phyloP scores from a whole-genome alignment of 352 stramenopile genomes.

The Phytophthora citrophthora region DNA sequence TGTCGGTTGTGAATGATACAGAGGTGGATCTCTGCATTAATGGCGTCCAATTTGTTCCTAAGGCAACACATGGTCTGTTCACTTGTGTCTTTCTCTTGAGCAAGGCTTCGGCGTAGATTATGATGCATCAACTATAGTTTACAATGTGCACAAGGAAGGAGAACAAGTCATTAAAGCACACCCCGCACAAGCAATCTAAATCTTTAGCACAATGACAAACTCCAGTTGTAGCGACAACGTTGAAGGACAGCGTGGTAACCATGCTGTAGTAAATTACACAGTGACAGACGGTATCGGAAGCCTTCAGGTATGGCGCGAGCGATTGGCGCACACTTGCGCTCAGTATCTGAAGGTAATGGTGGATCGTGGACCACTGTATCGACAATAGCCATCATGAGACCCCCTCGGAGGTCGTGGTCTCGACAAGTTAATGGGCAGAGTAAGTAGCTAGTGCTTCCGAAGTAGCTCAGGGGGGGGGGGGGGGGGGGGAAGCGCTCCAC shows the following conservation, averaged over 20 bases:
- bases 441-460: no score
- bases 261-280: constrained; percentile 1
- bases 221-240: background rate
- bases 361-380: background rate
- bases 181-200: constrained; percentile 1
- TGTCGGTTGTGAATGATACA: background rate
- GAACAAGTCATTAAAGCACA: background rate
- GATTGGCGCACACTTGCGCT: background rate
- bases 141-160: background rate
- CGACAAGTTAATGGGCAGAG: no score
- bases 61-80: constrained; percentile 1
- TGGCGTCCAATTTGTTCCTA: constrained; percentile 4
- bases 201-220: background rate
- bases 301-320: background rate
- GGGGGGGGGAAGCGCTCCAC: no score
- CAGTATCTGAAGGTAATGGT: constrained; percentile 13
- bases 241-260: no score
- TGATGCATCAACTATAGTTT: background rate
- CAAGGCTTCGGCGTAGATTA: constrained; percentile 4
- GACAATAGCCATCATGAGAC: no score
- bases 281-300: background rate
- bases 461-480: no score
- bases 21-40: background rate
- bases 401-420: no score
- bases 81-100: constrained; percentile 3